Percentiles rank a stretch among this genome's conserved stretches.
These are phyloP conservation scores for Aspergillus niger DNA, from an alignment of 2,329 filamentous ascomycete genomes.

Conservation along the genomic window DNA sequence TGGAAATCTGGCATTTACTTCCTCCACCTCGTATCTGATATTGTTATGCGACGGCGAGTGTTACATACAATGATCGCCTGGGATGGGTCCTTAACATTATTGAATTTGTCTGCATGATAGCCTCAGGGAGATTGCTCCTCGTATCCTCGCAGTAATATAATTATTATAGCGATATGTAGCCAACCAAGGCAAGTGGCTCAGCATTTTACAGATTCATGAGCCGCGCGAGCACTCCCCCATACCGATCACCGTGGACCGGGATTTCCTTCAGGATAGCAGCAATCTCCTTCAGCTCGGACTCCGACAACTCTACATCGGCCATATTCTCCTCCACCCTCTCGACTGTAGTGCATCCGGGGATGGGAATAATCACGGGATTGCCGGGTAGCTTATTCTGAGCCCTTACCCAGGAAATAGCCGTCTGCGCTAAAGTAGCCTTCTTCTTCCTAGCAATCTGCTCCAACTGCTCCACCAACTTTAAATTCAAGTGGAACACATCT, in stretches of 20 bases:
- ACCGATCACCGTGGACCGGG: slow-evolving; percentile 1
- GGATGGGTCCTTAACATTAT: too few relatives aligned
- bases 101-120: too few relatives aligned
- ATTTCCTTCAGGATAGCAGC: slow-evolving; percentile 3
- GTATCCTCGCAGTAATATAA: too few relatives aligned
- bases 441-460: slow-evolving; percentile 62
- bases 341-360: slow-evolving; percentile 32
- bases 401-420: slow-evolving; percentile 66
- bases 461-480: slow-evolving; percentile 62
- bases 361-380: slow-evolving; percentile 48
- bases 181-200: too few relatives aligned
- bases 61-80: too few relatives aligned
- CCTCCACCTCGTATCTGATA: too few relatives aligned
- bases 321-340: slow-evolving; percentile 35
- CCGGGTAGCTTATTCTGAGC: slow-evolving; percentile 54
- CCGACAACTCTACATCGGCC: slow-evolving; percentile 25
- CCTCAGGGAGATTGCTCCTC: too few relatives aligned
- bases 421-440: slow-evolving; percentile 62
- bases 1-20: too few relatives aligned
- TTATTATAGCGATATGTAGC: too few relatives aligned
- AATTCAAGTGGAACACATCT: slow-evolving; percentile 65
- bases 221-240: background rate
- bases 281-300: slow-evolving; percentile 34
- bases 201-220: background rate
- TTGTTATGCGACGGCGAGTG: too few relatives aligned